A percentile compares a stretch with the other conserved stretches of the same genome.
Conservation (phyloP, 2,329 filamentous ascomycete species). For the Sphaerulina musiva region DNA sequence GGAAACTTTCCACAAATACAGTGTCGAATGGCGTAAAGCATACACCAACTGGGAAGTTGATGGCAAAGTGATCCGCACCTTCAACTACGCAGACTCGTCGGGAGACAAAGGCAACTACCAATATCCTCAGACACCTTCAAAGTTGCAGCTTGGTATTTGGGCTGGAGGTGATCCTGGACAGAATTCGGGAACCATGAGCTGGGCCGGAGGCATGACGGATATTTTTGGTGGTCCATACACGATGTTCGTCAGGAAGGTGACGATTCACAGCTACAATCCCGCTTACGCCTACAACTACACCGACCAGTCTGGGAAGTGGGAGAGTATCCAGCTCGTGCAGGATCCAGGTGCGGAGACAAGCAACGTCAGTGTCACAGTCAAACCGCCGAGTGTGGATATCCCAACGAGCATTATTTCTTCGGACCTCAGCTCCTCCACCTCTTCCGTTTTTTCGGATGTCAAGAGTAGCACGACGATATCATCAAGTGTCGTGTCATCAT, state of each 20-base stretch:
- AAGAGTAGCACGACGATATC: neutral
- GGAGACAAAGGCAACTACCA: constrained; percentile 11
- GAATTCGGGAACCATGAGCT: constrained; percentile 7
- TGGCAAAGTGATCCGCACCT: constrained; percentile 42
- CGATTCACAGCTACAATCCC: constrained; percentile 7
- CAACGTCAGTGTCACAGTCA: neutral
- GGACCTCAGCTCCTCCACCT: neutral
- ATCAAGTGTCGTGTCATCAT: neutral
- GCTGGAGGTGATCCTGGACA: constrained; percentile 10
- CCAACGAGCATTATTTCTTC: neutral
- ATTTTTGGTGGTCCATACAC: constrained; percentile 11
- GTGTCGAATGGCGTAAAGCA: constrained; percentile 61
- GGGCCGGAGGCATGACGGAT: constrained; percentile 15
- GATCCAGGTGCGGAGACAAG: neutral
- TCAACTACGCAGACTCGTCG: constrained; percentile 21
- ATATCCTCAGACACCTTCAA: constrained; percentile 20
- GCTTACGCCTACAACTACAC: constrained; percentile 11
- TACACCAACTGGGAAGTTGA: constrained; percentile 60
- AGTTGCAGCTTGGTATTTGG: constrained; percentile 19
- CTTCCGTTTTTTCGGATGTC: neutral
- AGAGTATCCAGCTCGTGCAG: constrained; percentile 6
- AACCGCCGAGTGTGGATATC: neutral
- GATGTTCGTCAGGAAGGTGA: constrained; percentile 12
- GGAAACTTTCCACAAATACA: constrained; percentile 59
- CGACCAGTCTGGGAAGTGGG: constrained; percentile 9